Evolutionary conservation across 2,329 filamentous ascomycete genomes (phyloP).

Genomic region (Ramularia endophylla): DNA sequence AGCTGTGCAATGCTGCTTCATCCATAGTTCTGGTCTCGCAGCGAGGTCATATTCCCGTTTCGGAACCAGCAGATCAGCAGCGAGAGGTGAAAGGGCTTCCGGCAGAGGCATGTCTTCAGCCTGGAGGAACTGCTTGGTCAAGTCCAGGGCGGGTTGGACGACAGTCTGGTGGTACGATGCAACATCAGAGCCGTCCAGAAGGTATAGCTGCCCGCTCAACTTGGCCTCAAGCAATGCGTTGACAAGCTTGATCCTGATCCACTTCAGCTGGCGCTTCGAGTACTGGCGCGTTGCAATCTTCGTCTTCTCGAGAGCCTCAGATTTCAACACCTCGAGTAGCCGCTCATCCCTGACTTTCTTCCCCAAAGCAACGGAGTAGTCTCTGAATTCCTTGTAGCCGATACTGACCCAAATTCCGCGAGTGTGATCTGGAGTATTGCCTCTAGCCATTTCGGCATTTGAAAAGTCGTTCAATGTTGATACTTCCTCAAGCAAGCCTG

Average conservation of each 20-base stretch:
- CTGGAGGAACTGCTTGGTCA: constrained; percentile 60
- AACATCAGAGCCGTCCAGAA: constrained; percentile 74
- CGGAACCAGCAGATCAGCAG: constrained; percentile 52
- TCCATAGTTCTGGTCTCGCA: constrained; percentile 40
- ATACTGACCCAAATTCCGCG: constrained; percentile 96
- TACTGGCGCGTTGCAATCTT: constrained; percentile 84
- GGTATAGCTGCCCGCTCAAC: constrained; percentile 57
- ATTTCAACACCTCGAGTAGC: constrained; percentile 52
- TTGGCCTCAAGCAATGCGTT: constrained; percentile 54
- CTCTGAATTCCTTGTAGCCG: constrained; percentile 84
- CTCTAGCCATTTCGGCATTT: constrained; percentile 35
- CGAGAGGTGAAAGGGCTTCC: constrained; percentile 49
- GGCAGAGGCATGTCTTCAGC: constrained; percentile 51
- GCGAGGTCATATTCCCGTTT: constrained; percentile 47
- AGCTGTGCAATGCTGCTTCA: constrained; percentile 59
- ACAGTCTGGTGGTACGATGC: constrained; percentile 59
- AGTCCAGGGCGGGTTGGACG: constrained; percentile 53
- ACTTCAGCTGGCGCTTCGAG: constrained; percentile 74
- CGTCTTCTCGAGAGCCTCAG: constrained; percentile 63
- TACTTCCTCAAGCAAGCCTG: constrained; percentile 60
- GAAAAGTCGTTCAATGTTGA: constrained; percentile 47
- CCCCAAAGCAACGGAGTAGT: constrained; percentile 51
- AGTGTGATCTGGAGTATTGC: constrained; percentile 59
- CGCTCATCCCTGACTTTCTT: constrained; percentile 23
- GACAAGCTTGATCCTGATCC: constrained; percentile 80